Evolutionary conservation across 768 basidiomycete species (phyloP).

Genomic region (Suillus spraguei): DNA sequence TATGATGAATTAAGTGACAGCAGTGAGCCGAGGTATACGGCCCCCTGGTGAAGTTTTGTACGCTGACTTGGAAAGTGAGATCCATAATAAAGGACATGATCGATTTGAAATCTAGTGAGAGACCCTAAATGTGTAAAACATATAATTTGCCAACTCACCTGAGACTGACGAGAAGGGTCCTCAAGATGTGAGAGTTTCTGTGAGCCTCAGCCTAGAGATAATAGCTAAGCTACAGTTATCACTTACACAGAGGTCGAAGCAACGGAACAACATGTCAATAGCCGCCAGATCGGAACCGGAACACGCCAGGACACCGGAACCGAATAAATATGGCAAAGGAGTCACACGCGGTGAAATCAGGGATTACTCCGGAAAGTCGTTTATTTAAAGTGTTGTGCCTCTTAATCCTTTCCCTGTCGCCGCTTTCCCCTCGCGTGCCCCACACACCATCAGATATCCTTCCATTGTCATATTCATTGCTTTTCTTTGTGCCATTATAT

Average conservation of each 20-base stretch:
- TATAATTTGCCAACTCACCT: not conserved
- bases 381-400: slow-evolving; percentile 6
- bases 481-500: not conserved
- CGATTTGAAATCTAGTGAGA: not conserved
- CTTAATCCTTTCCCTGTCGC: not conserved
- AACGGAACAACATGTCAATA: not conserved
- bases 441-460: not conserved
- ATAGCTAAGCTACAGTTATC: not conserved
- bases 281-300: not conserved
- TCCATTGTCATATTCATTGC: not conserved
- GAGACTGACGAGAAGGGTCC: not conserved
- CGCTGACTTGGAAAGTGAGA: not conserved
- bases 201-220: not conserved
- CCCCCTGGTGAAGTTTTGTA: not conserved
- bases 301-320: not conserved
- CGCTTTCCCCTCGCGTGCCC: not conserved
- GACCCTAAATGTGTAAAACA: not conserved
- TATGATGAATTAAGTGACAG: not conserved
- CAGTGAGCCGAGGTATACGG: not conserved
- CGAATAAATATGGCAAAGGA: not conserved
- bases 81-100: not conserved
- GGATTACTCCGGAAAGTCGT: not conserved
- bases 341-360: not conserved
- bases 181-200: not conserved
- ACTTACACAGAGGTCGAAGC: not conserved